Percentiles rank a stretch among this genome's conserved stretches.
phyloP scores from a whole-genome alignment of 305 asterid species.

The Fraxinus paxiana region DNA sequence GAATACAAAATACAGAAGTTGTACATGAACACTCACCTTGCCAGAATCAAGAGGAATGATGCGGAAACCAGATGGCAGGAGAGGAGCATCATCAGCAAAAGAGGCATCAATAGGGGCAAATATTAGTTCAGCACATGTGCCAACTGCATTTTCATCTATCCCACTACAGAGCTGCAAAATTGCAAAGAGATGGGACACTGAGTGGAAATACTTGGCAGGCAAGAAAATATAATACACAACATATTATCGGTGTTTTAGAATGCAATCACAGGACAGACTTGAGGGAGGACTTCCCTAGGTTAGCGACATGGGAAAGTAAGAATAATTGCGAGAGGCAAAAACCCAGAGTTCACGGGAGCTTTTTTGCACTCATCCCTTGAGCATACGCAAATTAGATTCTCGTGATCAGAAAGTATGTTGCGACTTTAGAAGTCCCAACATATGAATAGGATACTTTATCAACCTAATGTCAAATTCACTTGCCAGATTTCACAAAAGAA shows the following conservation, averaged over 20 bases:
- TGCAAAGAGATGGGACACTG: slow-evolving; percentile 15
- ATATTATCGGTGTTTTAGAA: background rate
- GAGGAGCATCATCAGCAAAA: slow-evolving; percentile 92
- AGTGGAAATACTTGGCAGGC: background rate
- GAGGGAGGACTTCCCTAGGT: background rate
- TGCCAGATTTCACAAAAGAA: background rate
- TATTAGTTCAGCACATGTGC: slow-evolving; percentile 82
- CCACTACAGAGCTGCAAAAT: slow-evolving; percentile 71
- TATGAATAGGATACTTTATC: background rate
- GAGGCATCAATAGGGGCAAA: slow-evolving; percentile 97
- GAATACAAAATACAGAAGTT: background rate
- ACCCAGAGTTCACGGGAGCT: background rate
- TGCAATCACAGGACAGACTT: background rate
- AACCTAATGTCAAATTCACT: background rate
- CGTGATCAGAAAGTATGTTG: background rate
- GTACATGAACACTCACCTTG: slow-evolving; percentile 46
- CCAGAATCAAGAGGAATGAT: slow-evolving; percentile 81
- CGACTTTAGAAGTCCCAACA: background rate
- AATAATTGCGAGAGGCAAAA: background rate
- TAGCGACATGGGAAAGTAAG: background rate
- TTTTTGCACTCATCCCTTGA: background rate
- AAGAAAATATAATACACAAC: background rate
- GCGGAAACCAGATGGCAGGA: slow-evolving; percentile 89
- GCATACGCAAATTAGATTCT: background rate
- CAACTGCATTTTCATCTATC: slow-evolving; percentile 91